Evolutionary conservation across 768 basidiomycete species (phyloP).

Genomic region (Mycena rosella): DNA sequence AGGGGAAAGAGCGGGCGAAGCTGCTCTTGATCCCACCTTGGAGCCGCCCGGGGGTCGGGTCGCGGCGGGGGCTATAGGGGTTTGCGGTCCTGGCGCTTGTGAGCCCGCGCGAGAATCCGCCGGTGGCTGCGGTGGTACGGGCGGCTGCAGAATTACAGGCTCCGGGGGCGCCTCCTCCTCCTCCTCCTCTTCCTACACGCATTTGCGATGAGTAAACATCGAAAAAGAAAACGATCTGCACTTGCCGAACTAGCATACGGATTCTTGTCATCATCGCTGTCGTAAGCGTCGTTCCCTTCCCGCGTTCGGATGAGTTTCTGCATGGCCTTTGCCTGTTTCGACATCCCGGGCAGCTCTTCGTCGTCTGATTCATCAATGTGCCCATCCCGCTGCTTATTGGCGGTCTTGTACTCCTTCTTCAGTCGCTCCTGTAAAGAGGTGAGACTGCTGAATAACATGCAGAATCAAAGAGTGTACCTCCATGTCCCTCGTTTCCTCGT

Average conservation of each 20-base stretch:
- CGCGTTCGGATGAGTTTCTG: slow-evolving; percentile 88
- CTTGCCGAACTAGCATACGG: slow-evolving; percentile 85
- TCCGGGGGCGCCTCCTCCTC: slow-evolving; percentile 64
- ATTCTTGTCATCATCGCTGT: slow-evolving; percentile 86
- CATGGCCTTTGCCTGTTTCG: slow-evolving; percentile 82
- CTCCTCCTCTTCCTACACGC: slow-evolving; percentile 74
- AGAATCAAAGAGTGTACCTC: slow-evolving; percentile 62
- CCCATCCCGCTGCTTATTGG: slow-evolving; percentile 80
- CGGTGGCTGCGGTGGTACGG: slow-evolving; percentile 60
- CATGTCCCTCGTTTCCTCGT: slow-evolving; percentile 87
- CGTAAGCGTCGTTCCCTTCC: slow-evolving; percentile 87
- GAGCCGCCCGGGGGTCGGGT: slow-evolving; percentile 58
- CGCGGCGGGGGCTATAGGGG: slow-evolving; percentile 42
- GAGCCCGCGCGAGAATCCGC: slow-evolving; percentile 61
- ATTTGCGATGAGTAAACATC: slow-evolving; percentile 56
- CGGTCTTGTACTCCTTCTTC: slow-evolving; percentile 83
- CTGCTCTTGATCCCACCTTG: slow-evolving; percentile 70
- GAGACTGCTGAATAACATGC: slow-evolving; percentile 16
- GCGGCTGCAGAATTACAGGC: slow-evolving; percentile 59
- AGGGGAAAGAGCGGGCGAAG: slow-evolving; percentile 60
- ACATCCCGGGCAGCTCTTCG: slow-evolving; percentile 68
- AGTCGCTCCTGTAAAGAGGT: slow-evolving; percentile 73
- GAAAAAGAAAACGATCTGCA: slow-evolving; percentile 18
- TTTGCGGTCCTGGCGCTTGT: slow-evolving; percentile 54
- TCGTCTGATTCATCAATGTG: slow-evolving; percentile 84